Percentiles rank a stretch among this genome's conserved stretches.
These are phyloP conservation scores for Leccinum truebloodii DNA, from an alignment of 768 basidiomycete species.

Conservation along the genomic window DNA sequence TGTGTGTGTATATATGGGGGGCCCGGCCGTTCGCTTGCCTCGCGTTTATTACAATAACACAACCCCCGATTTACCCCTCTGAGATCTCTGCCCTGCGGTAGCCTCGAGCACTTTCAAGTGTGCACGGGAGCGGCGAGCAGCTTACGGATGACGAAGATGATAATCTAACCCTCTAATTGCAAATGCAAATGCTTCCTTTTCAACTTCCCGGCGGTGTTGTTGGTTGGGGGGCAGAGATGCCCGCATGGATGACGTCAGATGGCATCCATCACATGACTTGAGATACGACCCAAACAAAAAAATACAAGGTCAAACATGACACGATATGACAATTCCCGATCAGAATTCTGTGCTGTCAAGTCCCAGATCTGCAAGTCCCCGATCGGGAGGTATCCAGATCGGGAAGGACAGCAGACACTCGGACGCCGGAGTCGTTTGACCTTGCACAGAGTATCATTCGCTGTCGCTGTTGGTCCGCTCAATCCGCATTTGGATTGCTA, in stretches of 20 bases:
- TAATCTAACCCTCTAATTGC: slow-evolving; percentile 28
- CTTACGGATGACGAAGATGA: background rate
- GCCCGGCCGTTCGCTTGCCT: background rate
- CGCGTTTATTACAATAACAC: background rate
- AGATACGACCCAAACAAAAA: slow-evolving; percentile 15
- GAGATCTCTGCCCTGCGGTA: background rate
- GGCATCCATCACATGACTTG: slow-evolving; percentile 19
- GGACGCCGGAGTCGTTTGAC: background rate
- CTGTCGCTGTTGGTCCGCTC: background rate
- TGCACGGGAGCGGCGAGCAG: background rate
- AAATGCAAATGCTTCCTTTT: background rate
- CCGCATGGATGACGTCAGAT: slow-evolving; percentile 25
- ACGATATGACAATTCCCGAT: slow-evolving; percentile 30
- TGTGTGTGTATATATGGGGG: background rate
- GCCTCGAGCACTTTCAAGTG: background rate
- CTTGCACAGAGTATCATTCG: background rate
- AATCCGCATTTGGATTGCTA: background rate
- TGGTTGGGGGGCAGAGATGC: slow-evolving; percentile 1
- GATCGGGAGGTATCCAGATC: slow-evolving; percentile 23
- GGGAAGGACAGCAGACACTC: slow-evolving; percentile 22
- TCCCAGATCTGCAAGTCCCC: slow-evolving; percentile 23
- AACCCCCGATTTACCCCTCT: background rate
- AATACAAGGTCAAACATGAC: slow-evolving; percentile 23
- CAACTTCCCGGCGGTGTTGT: background rate
- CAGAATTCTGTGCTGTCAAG: slow-evolving; percentile 36